Evolutionary conservation across 2,329 filamentous ascomycete species (phyloP).

Genomic region (Trematosphaeria pertusa): DNA sequence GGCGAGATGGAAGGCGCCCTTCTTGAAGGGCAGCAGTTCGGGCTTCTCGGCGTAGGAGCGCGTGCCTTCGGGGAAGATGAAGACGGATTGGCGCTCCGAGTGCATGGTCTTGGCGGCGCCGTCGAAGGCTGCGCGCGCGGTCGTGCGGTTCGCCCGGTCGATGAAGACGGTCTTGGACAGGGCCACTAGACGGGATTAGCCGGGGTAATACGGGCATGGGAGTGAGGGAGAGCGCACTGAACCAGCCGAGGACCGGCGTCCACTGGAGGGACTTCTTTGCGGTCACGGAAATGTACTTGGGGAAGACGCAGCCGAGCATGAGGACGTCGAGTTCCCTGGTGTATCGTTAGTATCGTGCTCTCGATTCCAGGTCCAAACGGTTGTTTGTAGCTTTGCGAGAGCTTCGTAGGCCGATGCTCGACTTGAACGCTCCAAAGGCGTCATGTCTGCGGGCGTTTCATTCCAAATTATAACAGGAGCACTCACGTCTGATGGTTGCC

Average conservation of each 20-base stretch:
- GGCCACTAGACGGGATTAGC: constrained; percentile 60
- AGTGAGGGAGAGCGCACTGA: constrained; percentile 61
- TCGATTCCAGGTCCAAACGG: background rate
- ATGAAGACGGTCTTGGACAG: constrained; percentile 93
- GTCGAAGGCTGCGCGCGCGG: constrained; percentile 84
- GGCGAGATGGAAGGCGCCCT: constrained; percentile 96
- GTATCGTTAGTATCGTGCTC: background rate
- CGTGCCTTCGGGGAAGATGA: constrained; percentile 92
- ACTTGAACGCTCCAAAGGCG: too few species aligned
- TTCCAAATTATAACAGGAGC: too few species aligned
- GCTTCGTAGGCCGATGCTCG: too few species aligned
- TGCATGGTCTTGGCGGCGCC: constrained; percentile 83
- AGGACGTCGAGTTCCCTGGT: constrained; percentile 83
- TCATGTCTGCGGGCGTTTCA: too few species aligned
- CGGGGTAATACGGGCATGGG: background rate
- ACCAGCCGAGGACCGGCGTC: constrained; percentile 90
- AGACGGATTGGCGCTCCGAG: constrained; percentile 70
- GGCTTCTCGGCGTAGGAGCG: constrained; percentile 86
- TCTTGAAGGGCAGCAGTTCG: constrained; percentile 92
- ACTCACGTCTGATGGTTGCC: constrained; percentile 86
- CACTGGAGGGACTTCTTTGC: constrained; percentile 85
- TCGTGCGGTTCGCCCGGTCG: constrained; percentile 83
- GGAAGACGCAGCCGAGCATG: constrained; percentile 88
- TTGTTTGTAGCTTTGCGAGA: too few species aligned
- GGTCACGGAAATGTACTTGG: constrained; percentile 88